Conservation (phyloP, 2,329 filamentous ascomycete genomes). For the Nigrograna mackinnonii region DNA sequence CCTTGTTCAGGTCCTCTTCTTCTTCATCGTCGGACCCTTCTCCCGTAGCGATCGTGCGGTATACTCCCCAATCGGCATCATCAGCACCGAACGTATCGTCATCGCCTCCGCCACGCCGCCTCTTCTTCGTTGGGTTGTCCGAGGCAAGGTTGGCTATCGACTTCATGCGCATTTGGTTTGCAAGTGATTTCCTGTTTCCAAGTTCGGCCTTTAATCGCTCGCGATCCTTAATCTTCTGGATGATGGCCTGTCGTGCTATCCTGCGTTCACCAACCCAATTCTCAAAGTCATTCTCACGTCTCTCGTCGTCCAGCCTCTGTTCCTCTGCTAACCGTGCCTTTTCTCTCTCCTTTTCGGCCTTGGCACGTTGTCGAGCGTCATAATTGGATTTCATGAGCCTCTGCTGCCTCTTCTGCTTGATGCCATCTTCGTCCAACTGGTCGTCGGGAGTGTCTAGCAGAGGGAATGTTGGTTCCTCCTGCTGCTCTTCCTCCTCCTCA, state of each 20-base stretch:
- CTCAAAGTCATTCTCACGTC: slow-evolving; percentile 81
- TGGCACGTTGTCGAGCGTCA: slow-evolving; percentile 89
- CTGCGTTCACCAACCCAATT: slow-evolving; percentile 85
- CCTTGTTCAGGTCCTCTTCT: slow-evolving; percentile 79
- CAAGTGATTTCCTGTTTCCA: slow-evolving; percentile 94
- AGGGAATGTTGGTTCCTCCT: slow-evolving; percentile 82
- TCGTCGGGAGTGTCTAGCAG: slow-evolving; percentile 89
- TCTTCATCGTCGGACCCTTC: slow-evolving; percentile 84
- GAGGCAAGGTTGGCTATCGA: slow-evolving; percentile 94
- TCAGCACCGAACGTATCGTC: slow-evolving; percentile 97
- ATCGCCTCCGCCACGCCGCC: slow-evolving; percentile 81
- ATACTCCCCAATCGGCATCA: slow-evolving; percentile 97
- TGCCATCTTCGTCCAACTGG: slow-evolving; percentile 83
- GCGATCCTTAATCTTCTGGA: slow-evolving; percentile 87
- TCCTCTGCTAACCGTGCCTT: slow-evolving; percentile 83
- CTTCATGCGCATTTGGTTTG: slow-evolving; percentile 98
- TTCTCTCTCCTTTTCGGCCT: slow-evolving; percentile 93
- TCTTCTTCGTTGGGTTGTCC: slow-evolving; percentile 80
- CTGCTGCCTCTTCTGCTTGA: slow-evolving; percentile 94
- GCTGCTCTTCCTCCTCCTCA: slow-evolving; percentile 74
- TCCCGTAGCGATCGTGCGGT: slow-evolving; percentile 86
- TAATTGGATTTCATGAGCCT: slow-evolving; percentile 92
- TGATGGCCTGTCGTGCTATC: slow-evolving; percentile 69
- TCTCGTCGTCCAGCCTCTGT: slow-evolving; percentile 80
- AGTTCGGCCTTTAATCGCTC: slow-evolving; percentile 92